Evolutionary conservation across 805 yeast species (phyloP), one percentile per base, ranked within the genome.

Genomic region (Candida hungchunana): DNA sequence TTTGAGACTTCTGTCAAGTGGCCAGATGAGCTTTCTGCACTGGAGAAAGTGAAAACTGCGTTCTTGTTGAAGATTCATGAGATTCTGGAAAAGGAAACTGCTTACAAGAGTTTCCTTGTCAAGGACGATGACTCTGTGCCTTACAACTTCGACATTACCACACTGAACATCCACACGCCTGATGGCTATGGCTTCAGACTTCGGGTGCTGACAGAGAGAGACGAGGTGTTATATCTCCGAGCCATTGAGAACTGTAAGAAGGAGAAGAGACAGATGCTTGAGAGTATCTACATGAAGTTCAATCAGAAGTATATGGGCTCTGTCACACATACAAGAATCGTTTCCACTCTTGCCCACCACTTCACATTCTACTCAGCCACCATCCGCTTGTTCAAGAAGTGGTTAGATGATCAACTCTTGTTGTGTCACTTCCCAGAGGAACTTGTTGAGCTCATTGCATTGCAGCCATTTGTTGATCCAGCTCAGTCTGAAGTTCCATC

Each of bases 11-110:
- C 96, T 2, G 71, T 75, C n/a, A 78, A 79, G 57, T 93, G 99
- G 99, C 99, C 99, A 3, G 95, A 85, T 59, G 96, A 93, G 56
- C 57, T 87, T 6, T 63, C 69, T 26, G 88, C 96, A 2, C 63
- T 88, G 36, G 97, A 93, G 58, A 80, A 82, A 51, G 82, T 95
- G 12, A 93, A 93, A 55, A 76, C 94, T 21, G 97, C 97, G 7
- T 86, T 93, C 48, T 63, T 90, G 49, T 57, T 93, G 36, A 82
- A 82, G 48, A 74, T 89, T 16, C 72, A 76, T 34, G 73, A 75
- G 32, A 40, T 73, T 15, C 51, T 60, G 6, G 37, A 55, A 7
- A 64, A 66, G 39, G 75, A 75, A 34, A 68, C 79, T 10, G 62
- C 61, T 13, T 84, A 82, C 55, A 65, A 63, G 31, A 64, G 82